Evolutionary conservation across 2,329 filamentous ascomycete species (phyloP), one percentile per base, ranked within the genome.

Genomic region (Alternaria ethzedia): DNA sequence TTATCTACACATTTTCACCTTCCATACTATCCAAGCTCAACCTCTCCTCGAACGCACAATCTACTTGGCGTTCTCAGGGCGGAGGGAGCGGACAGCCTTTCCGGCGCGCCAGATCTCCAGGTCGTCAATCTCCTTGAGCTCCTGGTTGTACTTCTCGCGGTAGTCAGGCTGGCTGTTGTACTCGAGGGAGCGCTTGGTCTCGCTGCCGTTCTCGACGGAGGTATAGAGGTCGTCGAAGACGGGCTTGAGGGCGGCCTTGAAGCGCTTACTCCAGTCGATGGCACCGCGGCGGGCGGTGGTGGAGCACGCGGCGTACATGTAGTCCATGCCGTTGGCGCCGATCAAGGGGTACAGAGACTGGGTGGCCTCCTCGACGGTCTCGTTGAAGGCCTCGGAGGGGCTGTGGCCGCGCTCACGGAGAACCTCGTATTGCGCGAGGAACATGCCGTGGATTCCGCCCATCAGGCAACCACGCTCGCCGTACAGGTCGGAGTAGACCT

Each of bases 361-460:
- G 57, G 96, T 99, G 72, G 96, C 96, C 89, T 99, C 96, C 89
- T 99, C 96, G 74, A 99, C 96, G 74, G 96, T 99, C 93, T 99
- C 96, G 90, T 99, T 99, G 91, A 99, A 99, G 74, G 96, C 96
- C 87, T 99, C 96, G 77, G 91, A 95, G 82, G 96, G 96, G 85
- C 88, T 92, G 91, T 99, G 96, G 84, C 96, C 96, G 76, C 92
- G 91, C 90, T 99, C 96, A 81, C 96, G 94, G 84, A 99, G 94
- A 75, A 99, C 96, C 89, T 99, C 96, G 89, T 99, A 99, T 88
- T 99, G 96, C 68, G 96, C 96, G 75, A 99, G 93, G 92, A 99
- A 99, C 96, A 99, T 99, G 82, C 96, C 96, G 89, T 99, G 96
- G 85, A 99, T 99, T 84, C 96, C 96, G 78, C 96, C 96, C 96